phyloP scores from a whole-genome alignment of 1,284 basidiomycete species.

The Trametes versicolor region DNA sequence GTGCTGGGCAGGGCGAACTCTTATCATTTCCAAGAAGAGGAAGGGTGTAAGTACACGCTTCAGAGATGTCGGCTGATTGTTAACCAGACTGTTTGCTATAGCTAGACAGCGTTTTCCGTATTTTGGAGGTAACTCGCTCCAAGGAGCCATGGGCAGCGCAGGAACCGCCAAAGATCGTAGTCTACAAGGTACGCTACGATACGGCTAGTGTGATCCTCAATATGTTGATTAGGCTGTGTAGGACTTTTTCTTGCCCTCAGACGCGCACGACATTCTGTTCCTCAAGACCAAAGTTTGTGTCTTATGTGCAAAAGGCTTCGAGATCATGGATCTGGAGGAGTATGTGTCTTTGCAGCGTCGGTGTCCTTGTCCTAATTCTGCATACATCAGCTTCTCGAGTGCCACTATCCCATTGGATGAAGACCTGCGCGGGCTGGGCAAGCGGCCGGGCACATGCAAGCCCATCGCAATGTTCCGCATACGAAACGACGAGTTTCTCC shows the following conservation, averaged over 20 bases:
- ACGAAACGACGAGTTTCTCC: constrained; percentile 88
- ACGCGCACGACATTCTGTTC: constrained; percentile 90
- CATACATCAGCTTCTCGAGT: constrained; percentile 75
- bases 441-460: constrained; percentile 81
- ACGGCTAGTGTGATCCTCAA: no score
- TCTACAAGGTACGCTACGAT: constrained; percentile 1
- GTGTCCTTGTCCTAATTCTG: background rate
- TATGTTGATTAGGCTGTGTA: constrained; percentile 34
- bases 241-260: constrained; percentile 93
- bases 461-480: constrained; percentile 94
- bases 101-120: constrained; percentile 91
- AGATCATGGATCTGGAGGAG: constrained; percentile 95
- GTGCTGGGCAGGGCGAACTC: constrained; percentile 80
- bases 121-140: constrained; percentile 77
- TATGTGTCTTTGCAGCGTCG: constrained; percentile 50
- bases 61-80: background rate
- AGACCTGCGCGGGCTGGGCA: constrained; percentile 78
- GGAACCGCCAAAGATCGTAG: background rate
- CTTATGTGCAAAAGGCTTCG: constrained; percentile 90
- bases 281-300: constrained; percentile 92
- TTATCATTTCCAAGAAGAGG: constrained; percentile 95
- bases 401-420: constrained; percentile 87
- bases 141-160: background rate
- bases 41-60: constrained; percentile 72
- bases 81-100: constrained; percentile 38